Percentiles rank a stretch among this genome's conserved stretches.
Conservation (phyloP, 2,329 filamentous ascomycete species). For the Fusarium bulbicola region DNA sequence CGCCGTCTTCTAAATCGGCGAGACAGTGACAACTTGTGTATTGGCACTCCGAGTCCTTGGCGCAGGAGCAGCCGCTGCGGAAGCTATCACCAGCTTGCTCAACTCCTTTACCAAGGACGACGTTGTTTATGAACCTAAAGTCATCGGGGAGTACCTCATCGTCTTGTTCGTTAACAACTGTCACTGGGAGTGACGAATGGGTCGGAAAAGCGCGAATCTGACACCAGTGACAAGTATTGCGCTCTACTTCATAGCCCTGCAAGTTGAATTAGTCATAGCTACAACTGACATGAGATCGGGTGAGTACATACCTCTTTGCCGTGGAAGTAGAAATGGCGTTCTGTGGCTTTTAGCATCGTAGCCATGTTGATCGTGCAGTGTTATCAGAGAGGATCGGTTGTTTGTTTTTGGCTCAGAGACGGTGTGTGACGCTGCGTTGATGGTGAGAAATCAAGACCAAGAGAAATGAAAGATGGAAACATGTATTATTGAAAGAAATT, state of each 20-base stretch:
- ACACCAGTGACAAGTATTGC: conserved; percentile 66
- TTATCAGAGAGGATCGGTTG: background rate
- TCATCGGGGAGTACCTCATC: conserved; percentile 63
- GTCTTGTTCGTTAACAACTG: conserved; percentile 71
- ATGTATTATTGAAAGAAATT: background rate
- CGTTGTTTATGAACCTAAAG: conserved; percentile 75
- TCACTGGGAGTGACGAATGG: conserved; percentile 61
- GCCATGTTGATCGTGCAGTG: background rate
- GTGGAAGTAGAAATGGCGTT: conserved; percentile 61
- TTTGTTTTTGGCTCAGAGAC: background rate
- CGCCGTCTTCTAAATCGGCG: conserved; percentile 65
- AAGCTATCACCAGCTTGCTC: conserved; percentile 68
- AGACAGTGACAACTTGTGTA: conserved; percentile 75
- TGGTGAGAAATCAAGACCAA: background rate
- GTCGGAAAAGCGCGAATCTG: conserved; percentile 65
- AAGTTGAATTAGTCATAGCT: background rate
- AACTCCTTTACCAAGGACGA: conserved; percentile 68
- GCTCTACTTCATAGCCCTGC: conserved; percentile 51
- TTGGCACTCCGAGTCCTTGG: conserved; percentile 69
- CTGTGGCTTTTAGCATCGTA: conserved; percentile 58
- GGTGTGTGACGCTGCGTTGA: background rate
- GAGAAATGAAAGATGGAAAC: background rate
- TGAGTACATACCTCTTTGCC: conserved; percentile 46
- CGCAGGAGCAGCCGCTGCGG: conserved; percentile 75
- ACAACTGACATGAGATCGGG: too few relatives aligned